Evolutionary conservation across 2,329 filamentous ascomycete species (phyloP), one percentile per base, ranked within the genome.

Genomic region (Lojkania enalia): DNA sequence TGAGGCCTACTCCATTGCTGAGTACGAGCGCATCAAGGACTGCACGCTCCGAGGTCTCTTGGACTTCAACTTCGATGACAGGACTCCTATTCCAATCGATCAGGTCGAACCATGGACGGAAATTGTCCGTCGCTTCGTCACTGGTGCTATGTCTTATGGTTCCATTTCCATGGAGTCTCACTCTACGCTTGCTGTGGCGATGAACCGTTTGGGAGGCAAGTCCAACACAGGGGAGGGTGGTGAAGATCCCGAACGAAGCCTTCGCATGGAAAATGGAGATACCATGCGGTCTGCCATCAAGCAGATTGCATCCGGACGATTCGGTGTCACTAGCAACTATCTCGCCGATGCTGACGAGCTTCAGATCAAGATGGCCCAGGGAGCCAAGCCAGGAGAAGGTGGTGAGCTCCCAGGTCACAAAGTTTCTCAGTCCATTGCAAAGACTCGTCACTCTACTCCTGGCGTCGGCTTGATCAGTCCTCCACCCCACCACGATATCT

Each of bases 281-380:
- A 96, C 90, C 2, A 96, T 96, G 90, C 85, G 92, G 48, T 96
- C 91, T 56, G 88, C 92, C 40, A 97, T 97, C 73, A 97, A 97
- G 77, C 92, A 97, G 76, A 88, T 97, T 62, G 92, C 92, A 33
- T 96, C 90, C 35, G 92, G 92, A 52, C 88, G 92, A 64, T 97
- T 97, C 64, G 92, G 92, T 78, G 92, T 96, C 51, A 97, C 92
- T 1, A 94, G 89, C 47, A 88, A 90, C 67, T 97, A 96, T 69
- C 83, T 97, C 13, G 90, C 91, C 38, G 92, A 97, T 70, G 89
- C 92, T 14, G 92, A 97, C 64, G 91, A 97, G 74, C 78, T 97
- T 35, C 92, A 97, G 72, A 97, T 97, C 76, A 97, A 97, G 82
- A 97, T 97, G 92, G 92, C 92, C 7, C 92, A 97, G 74, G 92